These are phyloP conservation scores for Parathielavia appendiculata DNA, from an alignment of 495 filamentous ascomycete species.

Conservation along the genomic window DNA sequence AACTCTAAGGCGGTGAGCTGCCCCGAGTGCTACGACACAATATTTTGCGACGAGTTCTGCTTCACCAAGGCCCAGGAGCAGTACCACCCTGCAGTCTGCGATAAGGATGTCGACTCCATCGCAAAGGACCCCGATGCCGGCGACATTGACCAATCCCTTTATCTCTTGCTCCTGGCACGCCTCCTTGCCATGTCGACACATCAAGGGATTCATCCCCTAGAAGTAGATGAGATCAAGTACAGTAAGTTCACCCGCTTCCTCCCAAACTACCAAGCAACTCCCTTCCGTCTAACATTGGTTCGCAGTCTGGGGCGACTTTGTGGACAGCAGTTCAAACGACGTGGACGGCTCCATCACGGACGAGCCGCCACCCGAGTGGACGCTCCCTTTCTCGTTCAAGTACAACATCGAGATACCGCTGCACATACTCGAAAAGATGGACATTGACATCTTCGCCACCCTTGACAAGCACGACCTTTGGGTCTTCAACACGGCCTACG, in stretches of 20 bases:
- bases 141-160: constrained; percentile 70
- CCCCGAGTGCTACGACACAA: constrained; percentile 69
- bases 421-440: constrained; percentile 86
- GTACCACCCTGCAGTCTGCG: constrained; percentile 87
- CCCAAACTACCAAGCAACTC: neutral
- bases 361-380: constrained; percentile 53
- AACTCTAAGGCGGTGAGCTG: constrained; percentile 53
- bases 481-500: constrained; percentile 87
- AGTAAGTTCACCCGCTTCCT: constrained; percentile 26
- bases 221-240: constrained; percentile 79
- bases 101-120: constrained; percentile 72
- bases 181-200: constrained; percentile 80
- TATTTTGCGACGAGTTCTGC: constrained; percentile 80
- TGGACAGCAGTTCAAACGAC: constrained; percentile 45
- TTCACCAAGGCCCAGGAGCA: constrained; percentile 60
- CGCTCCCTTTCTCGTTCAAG: constrained; percentile 84
- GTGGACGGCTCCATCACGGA: constrained; percentile 46
- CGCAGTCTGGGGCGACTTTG: constrained; percentile 71
- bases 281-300: neutral
- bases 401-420: constrained; percentile 77
- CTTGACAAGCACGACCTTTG: constrained; percentile 71
- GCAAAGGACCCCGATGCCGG: constrained; percentile 69
- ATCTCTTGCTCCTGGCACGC: constrained; percentile 72
- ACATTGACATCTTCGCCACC: constrained; percentile 71
- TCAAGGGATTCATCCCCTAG: constrained; percentile 75